Conservation (phyloP, 768 basidiomycete genomes). For the Daedaleopsis sinensis region DNA sequence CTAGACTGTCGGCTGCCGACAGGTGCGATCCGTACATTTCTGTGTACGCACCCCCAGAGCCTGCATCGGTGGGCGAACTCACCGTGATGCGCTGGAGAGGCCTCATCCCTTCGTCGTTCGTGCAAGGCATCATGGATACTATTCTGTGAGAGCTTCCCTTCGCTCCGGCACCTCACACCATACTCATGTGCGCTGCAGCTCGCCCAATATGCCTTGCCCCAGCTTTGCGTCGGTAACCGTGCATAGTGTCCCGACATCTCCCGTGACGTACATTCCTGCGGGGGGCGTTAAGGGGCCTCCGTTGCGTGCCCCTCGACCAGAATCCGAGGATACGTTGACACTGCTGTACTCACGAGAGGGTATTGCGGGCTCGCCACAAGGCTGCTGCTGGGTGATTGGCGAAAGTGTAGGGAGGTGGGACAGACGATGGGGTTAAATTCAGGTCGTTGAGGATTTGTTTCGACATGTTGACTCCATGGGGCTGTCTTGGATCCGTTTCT, state of each 20-base stretch:
- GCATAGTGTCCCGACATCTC: constrained; percentile 47
- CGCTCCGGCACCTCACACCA: neutral
- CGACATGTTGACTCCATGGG: neutral
- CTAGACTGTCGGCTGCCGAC: constrained; percentile 64
- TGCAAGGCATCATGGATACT: constrained; percentile 52
- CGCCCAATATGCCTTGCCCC: constrained; percentile 1
- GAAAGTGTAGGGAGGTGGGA: constrained; percentile 50
- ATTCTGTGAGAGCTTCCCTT: constrained; percentile 38
- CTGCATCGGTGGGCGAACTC: constrained; percentile 46
- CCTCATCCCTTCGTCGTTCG: constrained; percentile 53
- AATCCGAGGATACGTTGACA: constrained; percentile 59
- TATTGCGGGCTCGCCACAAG: constrained; percentile 5
- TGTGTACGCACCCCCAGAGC: constrained; percentile 58
- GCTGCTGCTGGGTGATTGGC: constrained; percentile 43
- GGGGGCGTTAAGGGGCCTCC: constrained; percentile 34
- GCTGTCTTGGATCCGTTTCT: too few relatives aligned
- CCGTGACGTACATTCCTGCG: constrained; percentile 54
- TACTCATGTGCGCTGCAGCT: neutral
- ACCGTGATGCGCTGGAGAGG: constrained; percentile 66
- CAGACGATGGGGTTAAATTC: constrained; percentile 40
- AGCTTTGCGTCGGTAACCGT: constrained; percentile 48
- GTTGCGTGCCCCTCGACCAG: constrained; percentile 44
- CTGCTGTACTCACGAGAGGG: constrained; percentile 29
- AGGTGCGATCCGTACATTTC: constrained; percentile 71
- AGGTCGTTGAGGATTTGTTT: neutral